These are phyloP conservation scores for Phytopythium boreale DNA, from an alignment of 352 stramenopile genomes.

Conservation along the genomic window DNA sequence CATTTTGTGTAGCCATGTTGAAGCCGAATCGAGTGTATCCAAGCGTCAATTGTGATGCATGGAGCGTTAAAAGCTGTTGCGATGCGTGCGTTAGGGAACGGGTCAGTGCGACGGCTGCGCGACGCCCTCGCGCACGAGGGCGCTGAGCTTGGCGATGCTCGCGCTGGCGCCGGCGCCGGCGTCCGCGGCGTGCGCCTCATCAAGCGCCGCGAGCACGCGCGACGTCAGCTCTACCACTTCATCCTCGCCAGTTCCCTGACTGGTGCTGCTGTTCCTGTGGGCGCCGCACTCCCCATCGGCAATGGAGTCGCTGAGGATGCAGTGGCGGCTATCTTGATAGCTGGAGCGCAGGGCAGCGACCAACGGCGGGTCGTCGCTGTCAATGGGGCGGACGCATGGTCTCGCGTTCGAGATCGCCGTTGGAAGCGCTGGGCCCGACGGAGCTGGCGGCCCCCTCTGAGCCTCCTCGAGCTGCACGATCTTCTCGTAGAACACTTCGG, in stretches of 20 bases:
- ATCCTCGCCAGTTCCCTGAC: slow-evolving; percentile 17
- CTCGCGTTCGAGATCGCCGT: slow-evolving; percentile 51
- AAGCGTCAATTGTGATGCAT: neutral
- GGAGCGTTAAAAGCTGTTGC: neutral
- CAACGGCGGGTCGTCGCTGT: slow-evolving; percentile 14
- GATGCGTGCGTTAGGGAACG: neutral
- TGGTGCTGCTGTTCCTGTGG: slow-evolving; percentile 16
- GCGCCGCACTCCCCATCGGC: too few relatives aligned
- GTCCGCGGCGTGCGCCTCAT: slow-evolving; percentile 19
- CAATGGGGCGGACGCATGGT: slow-evolving; percentile 62
- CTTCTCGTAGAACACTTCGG: slow-evolving; percentile 52
- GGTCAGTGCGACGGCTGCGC: neutral
- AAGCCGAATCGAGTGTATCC: neutral
- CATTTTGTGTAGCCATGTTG: neutral
- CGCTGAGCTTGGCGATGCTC: slow-evolving; percentile 19
- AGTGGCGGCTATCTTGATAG: neutral
- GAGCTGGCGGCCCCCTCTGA: slow-evolving; percentile 3
- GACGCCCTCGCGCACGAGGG: slow-evolving; percentile 22
- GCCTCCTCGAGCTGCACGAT: slow-evolving; percentile 23
- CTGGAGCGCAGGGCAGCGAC: slow-evolving; percentile 1
- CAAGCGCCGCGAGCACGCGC: slow-evolving; percentile 49
- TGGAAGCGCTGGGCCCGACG: slow-evolving; percentile 20
- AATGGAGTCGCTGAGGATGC: neutral
- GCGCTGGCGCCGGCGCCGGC: neutral
- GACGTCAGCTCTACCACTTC: slow-evolving; percentile 59